Conservation (phyloP, 164 flowering plant species). For the Brasenia schreberi region DNA sequence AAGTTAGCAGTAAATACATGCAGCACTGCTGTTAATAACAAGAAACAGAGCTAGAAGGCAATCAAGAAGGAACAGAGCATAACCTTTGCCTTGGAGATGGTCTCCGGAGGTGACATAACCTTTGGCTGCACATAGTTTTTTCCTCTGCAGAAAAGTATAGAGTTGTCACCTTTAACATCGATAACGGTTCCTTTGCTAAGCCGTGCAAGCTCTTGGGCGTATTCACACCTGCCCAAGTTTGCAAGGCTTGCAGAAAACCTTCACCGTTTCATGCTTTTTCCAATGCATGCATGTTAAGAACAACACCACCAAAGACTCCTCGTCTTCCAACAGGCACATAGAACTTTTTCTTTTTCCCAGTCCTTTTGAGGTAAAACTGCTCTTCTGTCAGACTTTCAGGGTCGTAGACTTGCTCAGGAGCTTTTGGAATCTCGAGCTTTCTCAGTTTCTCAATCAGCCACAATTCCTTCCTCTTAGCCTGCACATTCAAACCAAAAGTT, state of each 20-base stretch:
- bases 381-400: conserved; percentile 90
- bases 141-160: conserved; percentile 73
- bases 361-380: conserved; percentile 76
- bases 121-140: conserved; percentile 83
- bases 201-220: conserved; percentile 74
- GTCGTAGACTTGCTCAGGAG: conserved; percentile 53
- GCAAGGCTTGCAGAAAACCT: conserved; percentile 80
- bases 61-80: too few species aligned
- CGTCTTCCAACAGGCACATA: conserved; percentile 86
- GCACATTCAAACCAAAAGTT: too few species aligned
- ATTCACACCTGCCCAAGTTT: conserved; percentile 72
- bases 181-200: conserved; percentile 78
- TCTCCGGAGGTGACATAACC: conserved; percentile 82
- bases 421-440: conserved; percentile 57
- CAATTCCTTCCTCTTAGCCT: conserved; percentile 85
- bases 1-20: too few species aligned
- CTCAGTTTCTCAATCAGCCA: conserved; percentile 89
- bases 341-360: conserved; percentile 84
- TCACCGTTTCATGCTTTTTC: conserved; percentile 90
- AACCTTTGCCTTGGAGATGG: conserved; percentile 71
- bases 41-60: too few species aligned
- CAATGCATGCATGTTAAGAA: conserved; percentile 96
- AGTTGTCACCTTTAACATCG: conserved; percentile 61
- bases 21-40: too few species aligned
- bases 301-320: conserved; percentile 78